These are phyloP conservation scores for Xylariaceae sp. DNA, from an alignment of 2,329 filamentous ascomycete genomes.

Conservation along the genomic window DNA sequence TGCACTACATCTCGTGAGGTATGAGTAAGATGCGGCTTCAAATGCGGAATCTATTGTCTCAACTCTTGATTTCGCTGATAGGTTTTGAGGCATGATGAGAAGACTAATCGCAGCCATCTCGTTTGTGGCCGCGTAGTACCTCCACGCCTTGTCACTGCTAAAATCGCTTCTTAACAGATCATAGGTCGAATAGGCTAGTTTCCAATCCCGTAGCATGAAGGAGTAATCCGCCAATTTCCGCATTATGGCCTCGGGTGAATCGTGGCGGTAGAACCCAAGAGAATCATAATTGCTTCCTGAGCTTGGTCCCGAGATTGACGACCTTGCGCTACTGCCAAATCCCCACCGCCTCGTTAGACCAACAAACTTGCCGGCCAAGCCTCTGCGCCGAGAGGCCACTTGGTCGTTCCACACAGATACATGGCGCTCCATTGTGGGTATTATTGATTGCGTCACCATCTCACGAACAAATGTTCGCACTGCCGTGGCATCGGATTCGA, in stretches of 20 bases:
- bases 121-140: slow-evolving; percentile 87
- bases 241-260: slow-evolving; percentile 86
- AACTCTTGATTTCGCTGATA: slow-evolving; percentile 73
- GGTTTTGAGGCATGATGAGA: slow-evolving; percentile 72
- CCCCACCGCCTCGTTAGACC: slow-evolving; percentile 90
- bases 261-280: slow-evolving; percentile 79
- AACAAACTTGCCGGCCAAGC: slow-evolving; percentile 91
- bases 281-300: slow-evolving; percentile 73
- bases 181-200: slow-evolving; percentile 87
- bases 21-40: slow-evolving; percentile 90
- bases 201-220: slow-evolving; percentile 97
- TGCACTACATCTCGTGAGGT: slow-evolving; percentile 79
- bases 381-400: slow-evolving; percentile 85
- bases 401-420: slow-evolving; percentile 96
- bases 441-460: slow-evolving; percentile 90
- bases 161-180: slow-evolving; percentile 89
- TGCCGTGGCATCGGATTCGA: slow-evolving; percentile 87
- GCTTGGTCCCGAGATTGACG: slow-evolving; percentile 56
- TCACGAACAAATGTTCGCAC: slow-evolving; percentile 90
- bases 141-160: slow-evolving; percentile 95
- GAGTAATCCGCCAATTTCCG: slow-evolving; percentile 92
- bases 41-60: slow-evolving; percentile 87
- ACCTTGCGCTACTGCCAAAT: slow-evolving; percentile 71
- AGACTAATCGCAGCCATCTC: slow-evolving; percentile 92
- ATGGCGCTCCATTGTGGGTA: slow-evolving; percentile 94